Evolutionary conservation across 139 green algal species (phyloP), one percentile per base, ranked within the genome.

Genomic region (Chlorella vulgaris): DNA sequence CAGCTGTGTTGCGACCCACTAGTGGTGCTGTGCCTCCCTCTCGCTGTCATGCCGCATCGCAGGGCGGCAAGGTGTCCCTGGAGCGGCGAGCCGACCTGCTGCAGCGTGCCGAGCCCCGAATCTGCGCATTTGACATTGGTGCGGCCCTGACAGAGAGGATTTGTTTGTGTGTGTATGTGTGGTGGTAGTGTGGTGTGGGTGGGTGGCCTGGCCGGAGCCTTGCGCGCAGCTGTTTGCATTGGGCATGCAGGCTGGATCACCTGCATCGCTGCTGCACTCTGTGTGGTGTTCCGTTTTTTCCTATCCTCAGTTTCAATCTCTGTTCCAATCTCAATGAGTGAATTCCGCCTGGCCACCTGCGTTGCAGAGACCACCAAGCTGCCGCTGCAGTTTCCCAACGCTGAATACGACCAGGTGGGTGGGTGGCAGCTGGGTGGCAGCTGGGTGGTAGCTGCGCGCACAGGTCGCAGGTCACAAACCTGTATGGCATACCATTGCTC

Each of bases 321-420:
- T n/a, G n/a, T n/a, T n/a, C n/a, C n/a, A n/a, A n/a, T n/a, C n/a
- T n/a, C n/a, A n/a, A n/a, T n/a, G n/a, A n/a, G n/a, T n/a, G n/a
- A n/a, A n/a, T n/a, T n/a, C n/a, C n/a, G n/a, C n/a, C n/a, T n/a
- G n/a, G n/a, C n/a, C n/a, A n/a, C n/a, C 38, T 55, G 36, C 36
- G 33, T 33, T 35, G 39, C 67, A 63, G 96, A 99, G 91, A 98
- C 95, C 40, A 99, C 96, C 55, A 99, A 99, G 92, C 93, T 99
- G 85, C 96, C 96, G 40, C 92, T 99, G 78, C 94, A 98, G 89
- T 99, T 99, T 80, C 96, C 96, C 74, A 98, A 99, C 73, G 90
- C 96, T 26, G 95, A 97, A 71, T 95, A 96, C 81, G 96, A 99
- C 81, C 89, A 97, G 89, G 91, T 93, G 51, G 1, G 85, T 1